phyloP scores from a whole-genome alignment of 495 filamentous ascomycete genomes.

The Hyaloscypha finlandica region DNA sequence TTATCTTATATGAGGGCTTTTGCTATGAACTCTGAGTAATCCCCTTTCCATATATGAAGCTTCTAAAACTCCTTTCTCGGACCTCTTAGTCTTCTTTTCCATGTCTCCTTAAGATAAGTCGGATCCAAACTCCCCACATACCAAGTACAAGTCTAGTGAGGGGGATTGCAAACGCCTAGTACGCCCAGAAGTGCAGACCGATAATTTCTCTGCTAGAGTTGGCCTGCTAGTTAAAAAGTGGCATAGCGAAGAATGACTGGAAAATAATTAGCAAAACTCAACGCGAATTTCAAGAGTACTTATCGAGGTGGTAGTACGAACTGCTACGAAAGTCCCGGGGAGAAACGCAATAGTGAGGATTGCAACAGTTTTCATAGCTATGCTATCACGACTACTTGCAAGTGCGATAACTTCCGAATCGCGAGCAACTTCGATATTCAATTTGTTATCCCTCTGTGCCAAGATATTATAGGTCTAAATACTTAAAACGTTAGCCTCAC shows the following conservation, averaged over 20 bases:
- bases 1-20: no score
- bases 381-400: background rate
- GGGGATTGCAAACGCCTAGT: no score
- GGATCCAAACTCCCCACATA: no score
- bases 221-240: slow-evolving; percentile 2
- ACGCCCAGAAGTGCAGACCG: no score
- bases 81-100: no score
- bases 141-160: no score
- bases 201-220: no score
- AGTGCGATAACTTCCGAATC: background rate
- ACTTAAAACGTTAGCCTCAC: background rate
- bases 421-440: background rate
- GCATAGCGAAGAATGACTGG: slow-evolving; percentile 4
- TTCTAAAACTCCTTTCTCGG: no score
- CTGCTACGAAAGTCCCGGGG: slow-evolving; percentile 6
- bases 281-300: background rate
- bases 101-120: no score
- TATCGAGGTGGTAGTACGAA: background rate
- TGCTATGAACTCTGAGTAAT: no score
- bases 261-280: background rate
- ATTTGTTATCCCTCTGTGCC: slow-evolving; percentile 1
- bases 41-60: no score
- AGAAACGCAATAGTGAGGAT: background rate
- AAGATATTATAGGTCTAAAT: slow-evolving; percentile 7
- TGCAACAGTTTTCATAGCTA: slow-evolving; percentile 3